Evolutionary conservation across 2,329 filamentous ascomycete species (phyloP).

Genomic region (Xylaria sp.): DNA sequence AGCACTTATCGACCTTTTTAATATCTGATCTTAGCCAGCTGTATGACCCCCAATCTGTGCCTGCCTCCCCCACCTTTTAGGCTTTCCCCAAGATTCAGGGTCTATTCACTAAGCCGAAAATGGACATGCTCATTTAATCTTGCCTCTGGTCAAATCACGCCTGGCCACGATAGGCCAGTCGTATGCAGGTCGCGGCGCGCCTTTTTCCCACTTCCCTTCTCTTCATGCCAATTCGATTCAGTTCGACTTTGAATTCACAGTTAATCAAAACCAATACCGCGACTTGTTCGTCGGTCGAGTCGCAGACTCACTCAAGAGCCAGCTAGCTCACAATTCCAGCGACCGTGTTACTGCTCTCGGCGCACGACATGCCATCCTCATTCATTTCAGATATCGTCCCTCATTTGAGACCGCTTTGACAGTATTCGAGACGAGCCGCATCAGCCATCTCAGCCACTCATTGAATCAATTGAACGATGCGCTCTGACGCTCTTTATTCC

Average conservation of each 20-base stretch:
- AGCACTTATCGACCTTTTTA: background rate
- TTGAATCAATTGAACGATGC: constrained; percentile 31
- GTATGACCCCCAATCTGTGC: background rate
- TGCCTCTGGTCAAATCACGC: constrained; percentile 23
- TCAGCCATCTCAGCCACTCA: constrained; percentile 36
- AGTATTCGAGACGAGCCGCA: constrained; percentile 23
- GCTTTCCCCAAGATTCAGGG: constrained; percentile 6
- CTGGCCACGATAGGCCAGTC: constrained; percentile 23
- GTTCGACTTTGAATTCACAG: constrained; percentile 21
- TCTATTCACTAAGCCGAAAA: constrained; percentile 24
- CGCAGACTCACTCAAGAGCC: constrained; percentile 24
- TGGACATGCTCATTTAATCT: constrained; percentile 31
- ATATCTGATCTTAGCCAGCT: too few species aligned
- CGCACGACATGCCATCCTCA: constrained; percentile 32
- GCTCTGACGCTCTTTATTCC: constrained; percentile 23
- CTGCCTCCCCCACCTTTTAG: constrained; percentile 24
- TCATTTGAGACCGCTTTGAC: constrained; percentile 20
- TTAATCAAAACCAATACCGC: constrained; percentile 13
- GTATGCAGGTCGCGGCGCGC: constrained; percentile 3
- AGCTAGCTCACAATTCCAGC: constrained; percentile 23
- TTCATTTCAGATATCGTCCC: constrained; percentile 14
- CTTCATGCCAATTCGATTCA: constrained; percentile 17
- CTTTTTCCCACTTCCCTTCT: constrained; percentile 13
- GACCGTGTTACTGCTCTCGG: background rate
- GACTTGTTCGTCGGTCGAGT: constrained; percentile 30